These are phyloP conservation scores for Eucalyptus polyanthemos DNA, from an alignment of 345 rosid genomes.

Conservation along the genomic window DNA sequence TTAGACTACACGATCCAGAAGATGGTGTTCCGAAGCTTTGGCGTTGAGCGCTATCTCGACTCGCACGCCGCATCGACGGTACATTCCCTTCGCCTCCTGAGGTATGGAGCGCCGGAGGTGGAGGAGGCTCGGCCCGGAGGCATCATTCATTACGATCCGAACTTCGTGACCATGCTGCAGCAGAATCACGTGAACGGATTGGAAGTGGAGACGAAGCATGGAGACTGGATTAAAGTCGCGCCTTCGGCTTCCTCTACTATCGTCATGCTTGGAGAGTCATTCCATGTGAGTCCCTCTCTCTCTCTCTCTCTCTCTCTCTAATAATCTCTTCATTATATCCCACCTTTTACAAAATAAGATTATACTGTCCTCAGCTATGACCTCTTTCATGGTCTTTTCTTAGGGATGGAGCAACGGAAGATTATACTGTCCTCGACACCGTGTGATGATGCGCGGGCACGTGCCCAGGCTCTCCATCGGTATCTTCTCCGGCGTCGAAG, in stretches of 20 bases:
- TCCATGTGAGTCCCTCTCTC: background rate
- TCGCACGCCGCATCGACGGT: background rate
- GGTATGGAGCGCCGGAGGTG: background rate
- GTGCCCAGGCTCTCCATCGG: background rate
- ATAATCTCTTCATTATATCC: background rate
- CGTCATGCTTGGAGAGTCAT: background rate
- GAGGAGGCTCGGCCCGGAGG: background rate
- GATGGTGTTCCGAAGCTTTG: background rate
- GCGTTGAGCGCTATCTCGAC: background rate
- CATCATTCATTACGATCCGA: background rate
- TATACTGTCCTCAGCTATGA: background rate
- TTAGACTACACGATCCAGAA: background rate
- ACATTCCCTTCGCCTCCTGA: background rate
- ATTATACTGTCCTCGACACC: background rate
- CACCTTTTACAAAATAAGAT: background rate
- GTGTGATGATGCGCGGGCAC: background rate
- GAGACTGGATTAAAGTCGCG: background rate
- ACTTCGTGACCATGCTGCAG: background rate
- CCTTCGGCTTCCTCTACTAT: background rate
- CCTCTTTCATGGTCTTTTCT: background rate
- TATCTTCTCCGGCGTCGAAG: background rate
- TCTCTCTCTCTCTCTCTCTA: background rate
- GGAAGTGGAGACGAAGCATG: background rate
- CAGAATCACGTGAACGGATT: constrained; percentile 1
- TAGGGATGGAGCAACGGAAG: background rate